Evolutionary conservation across 371 early-diverging fungal genomes (phyloP), one percentile per base, ranked within the genome.

Genomic region (Apophysomyces sp.): DNA sequence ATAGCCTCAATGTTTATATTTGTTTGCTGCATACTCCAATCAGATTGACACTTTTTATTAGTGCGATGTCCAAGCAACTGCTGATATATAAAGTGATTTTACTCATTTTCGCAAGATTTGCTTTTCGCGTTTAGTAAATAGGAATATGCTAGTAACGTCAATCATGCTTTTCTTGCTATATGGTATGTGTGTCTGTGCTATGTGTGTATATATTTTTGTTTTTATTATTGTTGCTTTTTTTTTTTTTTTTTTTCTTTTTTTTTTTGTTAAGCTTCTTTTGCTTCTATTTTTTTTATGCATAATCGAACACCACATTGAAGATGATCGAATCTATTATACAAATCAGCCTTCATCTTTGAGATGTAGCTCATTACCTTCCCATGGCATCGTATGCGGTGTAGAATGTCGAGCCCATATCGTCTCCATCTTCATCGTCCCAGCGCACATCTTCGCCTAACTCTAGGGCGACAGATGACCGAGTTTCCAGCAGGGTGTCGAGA

Each of bases 301-400:
- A 88, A 65, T 16, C 73, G 69, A 28, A 95, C 79, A 7, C 97
- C 96, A 32, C 78, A 81, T 12, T 76, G 71, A 6, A 95, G 60
- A 11, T 78, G 65, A 1, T 80, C 80, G 26, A 84, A 75, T 59
- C 82, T 86, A 39, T n/a, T 34, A 30, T 52, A 13, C 13, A 6
- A 16, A 29, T 60, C 4, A 31, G n/a, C 4, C 0, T 27, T 26
- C 3, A 21, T 44, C 40, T 49, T 26, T 16, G 8, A 16, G 8
- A 4, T n/a, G 15, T 4, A 15, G 18, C 9, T 0, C 59, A 63
- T 31, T 74, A 78, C 70, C 67, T 74, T 24, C 82, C 81, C 13
- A 94, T 73, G 3, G 96, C 89, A 69, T 97, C 97, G 63, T 90
- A 94, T 1, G 94, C 94, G 0, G 87, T 79, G 71, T 84, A 96